These are phyloP conservation scores for Polygonum maritimum DNA, from an alignment of 148 eudicot species.

Conservation along the genomic window DNA sequence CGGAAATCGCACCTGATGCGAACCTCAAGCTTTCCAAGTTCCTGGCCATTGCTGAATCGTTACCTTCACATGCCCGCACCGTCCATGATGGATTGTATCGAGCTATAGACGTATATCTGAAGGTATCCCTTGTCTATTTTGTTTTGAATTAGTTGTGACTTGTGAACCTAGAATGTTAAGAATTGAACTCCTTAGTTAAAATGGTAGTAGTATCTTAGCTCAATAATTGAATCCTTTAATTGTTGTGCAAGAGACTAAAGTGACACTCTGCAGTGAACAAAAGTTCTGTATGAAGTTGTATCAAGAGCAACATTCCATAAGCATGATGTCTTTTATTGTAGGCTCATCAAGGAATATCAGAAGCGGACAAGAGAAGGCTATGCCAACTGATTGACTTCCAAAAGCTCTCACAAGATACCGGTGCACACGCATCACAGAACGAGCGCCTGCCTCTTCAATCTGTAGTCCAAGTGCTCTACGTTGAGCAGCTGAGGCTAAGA, in stretches of 20 bases:
- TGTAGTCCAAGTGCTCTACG: constrained; percentile 85
- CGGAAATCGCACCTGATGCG: constrained; percentile 89
- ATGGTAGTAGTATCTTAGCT: too few relatives aligned
- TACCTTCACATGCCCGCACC: constrained; percentile 79
- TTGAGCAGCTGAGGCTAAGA: constrained; percentile 70
- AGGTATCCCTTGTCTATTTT: constrained; percentile 28
- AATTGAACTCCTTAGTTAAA: too few relatives aligned
- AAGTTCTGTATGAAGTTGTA: constrained; percentile 38
- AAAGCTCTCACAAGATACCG: constrained; percentile 87
- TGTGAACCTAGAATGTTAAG: too few relatives aligned
- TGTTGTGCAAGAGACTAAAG: too few relatives aligned
- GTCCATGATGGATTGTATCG: constrained; percentile 72
- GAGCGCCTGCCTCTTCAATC: constrained; percentile 96
- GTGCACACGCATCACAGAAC: constrained; percentile 88
- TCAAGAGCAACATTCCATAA: background rate
- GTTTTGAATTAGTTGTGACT: background rate
- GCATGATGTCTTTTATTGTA: constrained; percentile 20
- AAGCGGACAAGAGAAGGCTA: constrained; percentile 60
- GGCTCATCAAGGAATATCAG: constrained; percentile 76
- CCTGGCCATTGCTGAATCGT: constrained; percentile 66
- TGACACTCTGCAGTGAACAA: too few relatives aligned
- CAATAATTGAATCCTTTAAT: too few relatives aligned
- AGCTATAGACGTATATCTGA: constrained; percentile 83
- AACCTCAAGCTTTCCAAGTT: constrained; percentile 79
- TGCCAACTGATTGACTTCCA: constrained; percentile 79